Conservation (phyloP, 1,139 yeast species). For the Pichia sp. region DNA sequence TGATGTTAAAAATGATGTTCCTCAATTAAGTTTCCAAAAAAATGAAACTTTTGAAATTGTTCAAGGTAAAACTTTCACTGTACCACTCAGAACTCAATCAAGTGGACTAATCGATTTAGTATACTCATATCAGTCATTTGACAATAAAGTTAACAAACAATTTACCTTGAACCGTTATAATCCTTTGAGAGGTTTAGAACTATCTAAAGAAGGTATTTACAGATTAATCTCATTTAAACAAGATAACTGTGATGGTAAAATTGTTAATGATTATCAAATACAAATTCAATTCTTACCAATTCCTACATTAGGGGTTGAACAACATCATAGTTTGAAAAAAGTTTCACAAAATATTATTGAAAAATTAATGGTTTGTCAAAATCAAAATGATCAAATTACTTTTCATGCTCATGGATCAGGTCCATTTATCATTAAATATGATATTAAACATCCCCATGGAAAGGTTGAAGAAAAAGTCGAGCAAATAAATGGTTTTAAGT, state of each 20-base stretch:
- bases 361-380: constrained; percentile 22
- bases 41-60: constrained; percentile 38
- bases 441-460: constrained; percentile 57
- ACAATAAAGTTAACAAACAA: constrained; percentile 22
- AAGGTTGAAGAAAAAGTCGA: constrained; percentile 37
- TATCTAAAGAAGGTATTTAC: constrained; percentile 58
- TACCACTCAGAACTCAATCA: constrained; percentile 47
- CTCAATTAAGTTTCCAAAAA: constrained; percentile 33
- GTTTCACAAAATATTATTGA: constrained; percentile 6
- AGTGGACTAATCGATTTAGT: constrained; percentile 44
- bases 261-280: constrained; percentile 36
- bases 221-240: constrained; percentile 53
- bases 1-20: constrained; percentile 61
- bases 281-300: constrained; percentile 47
- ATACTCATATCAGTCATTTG: constrained; percentile 33
- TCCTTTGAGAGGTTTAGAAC: constrained; percentile 36
- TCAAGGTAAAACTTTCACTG: constrained; percentile 52
- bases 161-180: constrained; percentile 25
- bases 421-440: constrained; percentile 72
- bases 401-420: constrained; percentile 52
- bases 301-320: constrained; percentile 42
- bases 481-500: constrained; percentile 47
- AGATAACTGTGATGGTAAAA: constrained; percentile 62
- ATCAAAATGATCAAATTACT: constrained; percentile 32
- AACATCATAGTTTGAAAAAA: not conserved